A percentile compares a stretch with the other conserved stretches of the same genome.
Conservation (phyloP, 2,329 filamentous ascomycete genomes). For the Penicillium corylophilum region DNA sequence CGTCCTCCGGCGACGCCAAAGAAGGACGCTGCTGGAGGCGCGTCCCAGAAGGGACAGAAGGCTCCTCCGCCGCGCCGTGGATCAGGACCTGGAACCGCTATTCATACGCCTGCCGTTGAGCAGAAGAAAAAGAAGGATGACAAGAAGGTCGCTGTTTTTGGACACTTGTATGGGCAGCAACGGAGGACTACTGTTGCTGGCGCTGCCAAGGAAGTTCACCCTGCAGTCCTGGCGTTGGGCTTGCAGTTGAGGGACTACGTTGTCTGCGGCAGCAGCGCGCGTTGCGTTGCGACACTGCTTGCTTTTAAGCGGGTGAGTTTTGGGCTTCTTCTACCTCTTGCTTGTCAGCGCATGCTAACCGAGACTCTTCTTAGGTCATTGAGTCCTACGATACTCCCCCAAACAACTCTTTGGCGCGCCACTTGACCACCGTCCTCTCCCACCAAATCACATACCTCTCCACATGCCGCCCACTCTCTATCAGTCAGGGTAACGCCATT, state of each 20-base stretch:
- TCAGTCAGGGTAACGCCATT: slow-evolving; percentile 96
- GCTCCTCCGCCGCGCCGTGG: slow-evolving; percentile 34
- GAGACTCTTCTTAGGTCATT: slow-evolving; percentile 65
- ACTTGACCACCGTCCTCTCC: slow-evolving; percentile 88
- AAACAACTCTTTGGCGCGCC: slow-evolving; percentile 79
- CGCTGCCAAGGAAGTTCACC: slow-evolving; percentile 73
- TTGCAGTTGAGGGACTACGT: slow-evolving; percentile 88
- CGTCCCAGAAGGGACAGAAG: slow-evolving; percentile 34
- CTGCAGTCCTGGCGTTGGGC: slow-evolving; percentile 78
- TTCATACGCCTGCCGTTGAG: slow-evolving; percentile 40
- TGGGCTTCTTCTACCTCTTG: background rate
- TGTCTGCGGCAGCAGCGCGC: slow-evolving; percentile 83
- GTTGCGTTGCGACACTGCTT: slow-evolving; percentile 81
- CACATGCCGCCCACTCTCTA: slow-evolving; percentile 90
- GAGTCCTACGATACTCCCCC: slow-evolving; percentile 87
- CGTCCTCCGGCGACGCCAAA: slow-evolving; percentile 27
- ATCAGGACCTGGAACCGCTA: slow-evolving; percentile 31
- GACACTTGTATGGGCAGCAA: slow-evolving; percentile 76
- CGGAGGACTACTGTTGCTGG: slow-evolving; percentile 63
- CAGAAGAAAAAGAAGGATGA: slow-evolving; percentile 59
- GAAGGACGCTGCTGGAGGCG: slow-evolving; percentile 29
- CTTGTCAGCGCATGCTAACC: slow-evolving; percentile 7
- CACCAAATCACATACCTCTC: slow-evolving; percentile 94
- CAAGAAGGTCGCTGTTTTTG: slow-evolving; percentile 73
- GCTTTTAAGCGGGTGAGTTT: slow-evolving; percentile 77